These are phyloP conservation scores for Penicillium sp. DNA, from an alignment of 2,329 filamentous ascomycete genomes.

Conservation along the genomic window DNA sequence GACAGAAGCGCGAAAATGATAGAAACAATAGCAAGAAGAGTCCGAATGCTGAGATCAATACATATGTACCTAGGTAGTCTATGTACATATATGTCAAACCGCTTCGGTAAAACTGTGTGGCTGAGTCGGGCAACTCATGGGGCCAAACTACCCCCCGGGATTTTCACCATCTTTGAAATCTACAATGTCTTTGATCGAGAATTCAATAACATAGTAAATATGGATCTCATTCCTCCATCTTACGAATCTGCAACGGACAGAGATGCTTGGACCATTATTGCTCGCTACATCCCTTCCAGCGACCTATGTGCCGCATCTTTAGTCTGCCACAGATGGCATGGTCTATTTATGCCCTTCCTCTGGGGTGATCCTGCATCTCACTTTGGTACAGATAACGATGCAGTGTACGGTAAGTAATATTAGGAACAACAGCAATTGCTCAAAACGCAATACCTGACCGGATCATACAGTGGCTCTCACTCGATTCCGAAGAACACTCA, in stretches of 20 bases:
- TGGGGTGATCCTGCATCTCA: constrained; percentile 64
- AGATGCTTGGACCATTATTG: constrained; percentile 57
- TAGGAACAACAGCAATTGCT: background rate
- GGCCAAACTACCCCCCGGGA: background rate
- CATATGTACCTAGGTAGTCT: background rate
- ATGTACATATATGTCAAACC: background rate
- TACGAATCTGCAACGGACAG: constrained; percentile 56
- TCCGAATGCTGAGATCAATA: background rate
- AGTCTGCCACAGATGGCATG: constrained; percentile 58
- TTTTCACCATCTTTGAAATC: background rate
- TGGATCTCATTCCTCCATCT: constrained; percentile 60
- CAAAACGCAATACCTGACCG: background rate
- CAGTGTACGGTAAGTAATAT: constrained; percentile 50
- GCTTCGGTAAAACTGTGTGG: background rate
- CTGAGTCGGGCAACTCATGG: constrained; percentile 5
- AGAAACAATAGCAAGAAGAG: background rate
- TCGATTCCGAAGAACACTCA: constrained; percentile 57
- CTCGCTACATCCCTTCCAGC: constrained; percentile 55
- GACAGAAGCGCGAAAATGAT: background rate
- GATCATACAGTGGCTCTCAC: constrained; percentile 53
- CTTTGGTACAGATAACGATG: constrained; percentile 60
- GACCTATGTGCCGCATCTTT: constrained; percentile 57
- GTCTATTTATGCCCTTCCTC: constrained; percentile 57
- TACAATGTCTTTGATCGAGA: background rate
- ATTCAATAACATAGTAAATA: constrained; percentile 22